phyloP scores from a whole-genome alignment of 176 grass and related monocot genomes.

The Cenchrus fungigraminus region DNA sequence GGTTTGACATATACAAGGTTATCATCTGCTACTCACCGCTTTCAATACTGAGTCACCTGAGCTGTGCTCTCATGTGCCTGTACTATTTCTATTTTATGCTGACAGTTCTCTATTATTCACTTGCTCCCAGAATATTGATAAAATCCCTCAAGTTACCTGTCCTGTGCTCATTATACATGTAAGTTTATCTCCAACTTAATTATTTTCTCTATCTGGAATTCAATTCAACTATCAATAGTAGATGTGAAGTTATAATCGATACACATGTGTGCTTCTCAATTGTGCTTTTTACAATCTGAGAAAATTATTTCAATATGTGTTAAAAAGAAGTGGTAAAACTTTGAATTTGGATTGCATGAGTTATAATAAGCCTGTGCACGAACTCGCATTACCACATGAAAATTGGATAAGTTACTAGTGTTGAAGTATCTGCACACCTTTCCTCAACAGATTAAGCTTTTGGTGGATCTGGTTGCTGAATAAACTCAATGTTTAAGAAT shows the following conservation, averaged over 20 bases:
- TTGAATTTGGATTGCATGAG: not conserved
- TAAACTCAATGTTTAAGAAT: slow-evolving; percentile 3
- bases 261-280: not conserved
- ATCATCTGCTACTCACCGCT: slow-evolving; percentile 15
- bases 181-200: slow-evolving; percentile 52
- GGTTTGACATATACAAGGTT: slow-evolving; percentile 99
- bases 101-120: slow-evolving; percentile 22
- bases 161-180: slow-evolving; percentile 97
- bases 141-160: slow-evolving; percentile 82
- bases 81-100: slow-evolving; percentile 26
- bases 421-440: not conserved
- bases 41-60: slow-evolving; percentile 13
- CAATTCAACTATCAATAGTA: not conserved
- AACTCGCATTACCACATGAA: not conserved
- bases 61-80: slow-evolving; percentile 11
- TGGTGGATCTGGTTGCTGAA: not conserved
- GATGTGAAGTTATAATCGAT: not conserved
- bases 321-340: not conserved
- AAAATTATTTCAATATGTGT: not conserved
- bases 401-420: not conserved
- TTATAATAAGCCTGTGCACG: not conserved
- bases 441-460: not conserved
- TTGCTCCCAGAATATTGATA: slow-evolving; percentile 85
- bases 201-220: slow-evolving; percentile 10
- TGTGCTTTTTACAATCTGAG: not conserved